Evolutionary conservation across 108 stramenopile genomes (phyloP).

Genomic region (Schizochytrium sp.): DNA sequence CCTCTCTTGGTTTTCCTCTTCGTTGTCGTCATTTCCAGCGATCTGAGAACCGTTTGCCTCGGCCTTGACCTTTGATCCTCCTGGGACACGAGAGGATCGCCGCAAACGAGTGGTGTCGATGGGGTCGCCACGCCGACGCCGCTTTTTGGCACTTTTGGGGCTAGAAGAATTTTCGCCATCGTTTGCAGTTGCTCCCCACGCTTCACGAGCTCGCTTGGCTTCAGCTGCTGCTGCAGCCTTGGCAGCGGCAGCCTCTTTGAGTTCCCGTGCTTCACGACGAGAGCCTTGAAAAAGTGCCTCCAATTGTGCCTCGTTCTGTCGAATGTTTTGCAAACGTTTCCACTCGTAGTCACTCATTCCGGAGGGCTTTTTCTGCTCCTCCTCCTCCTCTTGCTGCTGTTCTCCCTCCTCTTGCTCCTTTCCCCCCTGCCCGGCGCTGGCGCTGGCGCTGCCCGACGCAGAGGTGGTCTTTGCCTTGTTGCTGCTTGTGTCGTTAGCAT

Average conservation of each 20-base stretch:
- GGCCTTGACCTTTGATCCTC: too few species aligned
- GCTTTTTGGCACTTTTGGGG: background rate
- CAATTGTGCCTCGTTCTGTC: background rate
- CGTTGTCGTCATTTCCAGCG: background rate
- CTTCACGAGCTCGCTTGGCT: background rate
- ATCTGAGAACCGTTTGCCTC: background rate
- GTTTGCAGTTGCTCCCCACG: background rate
- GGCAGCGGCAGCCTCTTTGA: background rate
- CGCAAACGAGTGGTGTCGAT: background rate
- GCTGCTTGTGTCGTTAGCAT: too few species aligned
- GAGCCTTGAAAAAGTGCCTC: background rate
- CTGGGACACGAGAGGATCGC: too few species aligned
- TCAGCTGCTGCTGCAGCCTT: background rate
- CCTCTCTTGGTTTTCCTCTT: background rate
- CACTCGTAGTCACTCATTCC: background rate
- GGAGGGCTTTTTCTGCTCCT: background rate
- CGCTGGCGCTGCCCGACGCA: too few species aligned
- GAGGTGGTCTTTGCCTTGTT: too few species aligned
- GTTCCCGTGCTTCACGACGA: background rate
- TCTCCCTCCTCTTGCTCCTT: background rate
- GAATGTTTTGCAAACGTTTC: background rate
- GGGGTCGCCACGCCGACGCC: background rate
- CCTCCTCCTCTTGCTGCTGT: background rate
- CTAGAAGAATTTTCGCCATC: background rate
- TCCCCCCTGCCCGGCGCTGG: background rate